Evolutionary conservation across 176 grass and related monocot genomes (phyloP).

Genomic region (Aechmea fasciata): DNA sequence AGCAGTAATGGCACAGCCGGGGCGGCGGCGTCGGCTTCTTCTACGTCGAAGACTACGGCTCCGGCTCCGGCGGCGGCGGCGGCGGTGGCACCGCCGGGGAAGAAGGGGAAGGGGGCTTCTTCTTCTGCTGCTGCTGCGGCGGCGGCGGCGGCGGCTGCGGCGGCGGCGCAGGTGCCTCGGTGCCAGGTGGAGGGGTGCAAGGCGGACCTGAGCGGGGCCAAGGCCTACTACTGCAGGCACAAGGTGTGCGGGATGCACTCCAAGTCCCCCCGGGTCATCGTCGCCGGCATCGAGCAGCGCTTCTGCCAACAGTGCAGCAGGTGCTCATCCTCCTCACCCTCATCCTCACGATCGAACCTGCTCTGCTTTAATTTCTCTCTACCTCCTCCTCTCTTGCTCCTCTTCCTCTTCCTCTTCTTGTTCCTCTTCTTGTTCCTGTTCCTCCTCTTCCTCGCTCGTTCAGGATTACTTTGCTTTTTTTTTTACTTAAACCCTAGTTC

Average conservation of each 20-base stretch:
- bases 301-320: slow-evolving; percentile 90
- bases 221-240: slow-evolving; percentile 72
- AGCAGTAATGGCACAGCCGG: not conserved
- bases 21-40: not conserved
- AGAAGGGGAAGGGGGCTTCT: slow-evolving; percentile 9
- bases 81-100: slow-evolving; percentile 2
- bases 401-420: too few species aligned
- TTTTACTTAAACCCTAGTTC: too few species aligned
- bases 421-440: too few species aligned
- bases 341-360: too few species aligned
- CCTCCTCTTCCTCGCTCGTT: too few species aligned
- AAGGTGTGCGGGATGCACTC: slow-evolving; percentile 67
- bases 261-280: slow-evolving; percentile 50
- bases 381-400: too few species aligned
- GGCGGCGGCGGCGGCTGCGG: not conserved
- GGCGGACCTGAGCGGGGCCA: slow-evolving; percentile 57
- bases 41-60: not conserved
- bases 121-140: not conserved
- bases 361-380: too few species aligned
- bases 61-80: slow-evolving; percentile 2
- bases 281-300: slow-evolving; percentile 55
- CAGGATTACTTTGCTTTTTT: too few species aligned
- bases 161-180: slow-evolving; percentile 21
- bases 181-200: slow-evolving; percentile 75
- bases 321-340: slow-evolving; percentile 7